phyloP scores from a whole-genome alignment of 164 flowering plant species.

The Magnolia changhungtana region DNA sequence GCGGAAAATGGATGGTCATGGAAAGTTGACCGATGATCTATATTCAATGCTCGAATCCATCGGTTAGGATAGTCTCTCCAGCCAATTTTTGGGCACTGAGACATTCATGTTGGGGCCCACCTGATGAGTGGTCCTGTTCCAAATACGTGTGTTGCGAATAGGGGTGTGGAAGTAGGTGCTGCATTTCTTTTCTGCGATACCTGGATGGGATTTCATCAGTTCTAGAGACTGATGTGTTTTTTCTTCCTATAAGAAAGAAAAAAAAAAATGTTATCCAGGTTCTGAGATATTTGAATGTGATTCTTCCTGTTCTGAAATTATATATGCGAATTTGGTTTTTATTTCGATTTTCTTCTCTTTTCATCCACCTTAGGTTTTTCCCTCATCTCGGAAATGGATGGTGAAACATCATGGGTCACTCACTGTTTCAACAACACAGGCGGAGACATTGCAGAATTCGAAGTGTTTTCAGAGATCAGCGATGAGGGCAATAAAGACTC shows the following conservation, averaged over 20 bases:
- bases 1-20: background rate
- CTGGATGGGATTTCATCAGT: background rate
- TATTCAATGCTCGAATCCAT: background rate
- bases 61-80: no score
- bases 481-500: slow-evolving; percentile 44
- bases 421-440: slow-evolving; percentile 4
- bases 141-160: no score
- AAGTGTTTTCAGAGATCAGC: slow-evolving; percentile 38
- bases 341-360: background rate
- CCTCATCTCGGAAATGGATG: slow-evolving; percentile 22
- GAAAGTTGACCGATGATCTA: background rate
- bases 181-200: background rate
- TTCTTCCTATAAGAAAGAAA: background rate
- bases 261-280: background rate
- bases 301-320: background rate
- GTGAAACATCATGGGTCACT: slow-evolving; percentile 28
- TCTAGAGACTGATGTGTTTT: background rate
- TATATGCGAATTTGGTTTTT: background rate
- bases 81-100: no score
- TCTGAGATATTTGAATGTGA: no score
- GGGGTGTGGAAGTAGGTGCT: background rate
- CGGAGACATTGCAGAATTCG: slow-evolving; percentile 30
- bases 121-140: no score
- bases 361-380: no score
- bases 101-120: no score